Conservation (phyloP, 495 filamentous ascomycete species). For the Aspergillus hancockii region DNA sequence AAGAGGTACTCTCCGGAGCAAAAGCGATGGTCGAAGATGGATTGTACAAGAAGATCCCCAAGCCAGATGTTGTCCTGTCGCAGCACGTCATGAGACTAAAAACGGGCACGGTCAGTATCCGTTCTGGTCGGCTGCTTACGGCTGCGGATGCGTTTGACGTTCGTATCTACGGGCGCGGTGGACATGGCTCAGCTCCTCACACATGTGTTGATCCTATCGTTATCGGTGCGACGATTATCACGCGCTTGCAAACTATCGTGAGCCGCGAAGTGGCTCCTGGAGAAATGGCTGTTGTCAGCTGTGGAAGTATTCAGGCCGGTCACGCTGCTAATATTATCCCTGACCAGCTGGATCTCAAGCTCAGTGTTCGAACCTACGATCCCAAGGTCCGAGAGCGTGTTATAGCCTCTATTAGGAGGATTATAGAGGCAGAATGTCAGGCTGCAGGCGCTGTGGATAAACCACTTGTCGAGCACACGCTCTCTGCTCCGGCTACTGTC, state of each 20-base stretch:
- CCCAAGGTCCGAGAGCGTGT: slow-evolving; percentile 42
- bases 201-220: slow-evolving; percentile 58
- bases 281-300: slow-evolving; percentile 56
- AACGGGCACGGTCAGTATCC: slow-evolving; percentile 40
- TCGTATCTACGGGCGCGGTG: slow-evolving; percentile 50
- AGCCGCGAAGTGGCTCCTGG: slow-evolving; percentile 52
- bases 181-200: slow-evolving; percentile 54
- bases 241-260: slow-evolving; percentile 58
- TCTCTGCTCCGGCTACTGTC: slow-evolving; percentile 48
- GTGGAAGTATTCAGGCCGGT: slow-evolving; percentile 53
- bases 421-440: slow-evolving; percentile 55
- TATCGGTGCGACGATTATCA: slow-evolving; percentile 51
- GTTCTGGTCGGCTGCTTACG: slow-evolving; percentile 29
- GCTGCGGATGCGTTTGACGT: slow-evolving; percentile 46
- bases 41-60: slow-evolving; percentile 49
- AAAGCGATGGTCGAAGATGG: slow-evolving; percentile 63
- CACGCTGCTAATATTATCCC: slow-evolving; percentile 56
- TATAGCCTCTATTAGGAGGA: slow-evolving; percentile 46
- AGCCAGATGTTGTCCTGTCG: slow-evolving; percentile 58
- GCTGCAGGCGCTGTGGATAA: slow-evolving; percentile 42
- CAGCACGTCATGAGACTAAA: slow-evolving; percentile 56
- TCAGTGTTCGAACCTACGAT: slow-evolving; percentile 49
- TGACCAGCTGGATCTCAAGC: slow-evolving; percentile 46
- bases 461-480: slow-evolving; percentile 39
- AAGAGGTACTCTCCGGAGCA: slow-evolving; percentile 58